Conservation (phyloP, 73 alveolate genomes). For the Tetrahymena borealis region DNA sequence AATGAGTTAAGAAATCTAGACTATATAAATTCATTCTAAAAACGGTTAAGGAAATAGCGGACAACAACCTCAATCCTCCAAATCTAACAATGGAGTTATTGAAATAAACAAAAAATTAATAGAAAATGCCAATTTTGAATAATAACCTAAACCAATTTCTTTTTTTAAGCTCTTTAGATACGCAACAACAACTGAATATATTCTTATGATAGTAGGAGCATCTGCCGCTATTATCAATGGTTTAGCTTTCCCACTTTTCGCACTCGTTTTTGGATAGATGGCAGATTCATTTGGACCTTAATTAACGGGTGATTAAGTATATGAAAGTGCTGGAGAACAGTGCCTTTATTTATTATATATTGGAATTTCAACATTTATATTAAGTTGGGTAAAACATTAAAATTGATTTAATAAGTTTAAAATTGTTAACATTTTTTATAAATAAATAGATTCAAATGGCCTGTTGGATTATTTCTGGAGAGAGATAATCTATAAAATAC, state of each 20-base stretch:
- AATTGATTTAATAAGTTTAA: background rate
- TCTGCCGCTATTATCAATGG: slow-evolving; percentile 46
- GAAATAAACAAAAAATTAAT: no score
- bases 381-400: slow-evolving; percentile 12
- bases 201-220: slow-evolving; percentile 31
- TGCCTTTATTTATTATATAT: slow-evolving; percentile 20
- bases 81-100: no score
- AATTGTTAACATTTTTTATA: background rate
- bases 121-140: no score
- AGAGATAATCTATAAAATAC: slow-evolving; percentile 39
- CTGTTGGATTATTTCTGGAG: slow-evolving; percentile 18
- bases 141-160: no score
- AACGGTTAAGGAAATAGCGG: no score
- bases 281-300: slow-evolving; percentile 59
- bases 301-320: slow-evolving; percentile 19
- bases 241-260: slow-evolving; percentile 59
- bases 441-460: background rate
- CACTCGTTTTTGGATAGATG: slow-evolving; percentile 59
- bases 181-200: slow-evolving; percentile 40
- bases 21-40: no score
- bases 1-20: no score
- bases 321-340: slow-evolving; percentile 19
- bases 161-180: slow-evolving; percentile 40
- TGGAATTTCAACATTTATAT: slow-evolving; percentile 43
- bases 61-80: no score